Percentiles rank a stretch among this genome's conserved stretches.
These are phyloP conservation scores for Phytopythium boreale DNA, from an alignment of 352 stramenopile genomes.

Conservation along the genomic window DNA sequence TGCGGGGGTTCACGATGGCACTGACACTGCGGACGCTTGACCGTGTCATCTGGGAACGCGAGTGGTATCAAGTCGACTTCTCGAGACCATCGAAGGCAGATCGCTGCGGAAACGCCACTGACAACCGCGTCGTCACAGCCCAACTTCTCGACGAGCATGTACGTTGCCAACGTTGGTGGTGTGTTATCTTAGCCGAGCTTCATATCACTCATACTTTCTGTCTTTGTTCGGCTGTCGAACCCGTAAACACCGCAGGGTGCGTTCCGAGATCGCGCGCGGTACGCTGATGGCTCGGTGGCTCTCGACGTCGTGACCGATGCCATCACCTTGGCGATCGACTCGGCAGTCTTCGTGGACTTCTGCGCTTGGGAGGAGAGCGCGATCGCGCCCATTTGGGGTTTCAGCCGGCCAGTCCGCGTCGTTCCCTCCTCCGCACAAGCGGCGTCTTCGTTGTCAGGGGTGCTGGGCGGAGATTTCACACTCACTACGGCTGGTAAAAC, in stretches of 20 bases:
- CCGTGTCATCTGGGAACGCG: slow-evolving; percentile 44
- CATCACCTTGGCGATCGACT: slow-evolving; percentile 33
- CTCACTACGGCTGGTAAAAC: background rate
- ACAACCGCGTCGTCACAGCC: background rate
- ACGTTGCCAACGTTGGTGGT: slow-evolving; percentile 1
- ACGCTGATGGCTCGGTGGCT: slow-evolving; percentile 15
- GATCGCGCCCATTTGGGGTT: slow-evolving; percentile 46
- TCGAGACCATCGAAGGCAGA: background rate
- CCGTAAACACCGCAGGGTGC: slow-evolving; percentile 8
- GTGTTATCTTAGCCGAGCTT: background rate
- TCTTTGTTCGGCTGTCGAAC: background rate
- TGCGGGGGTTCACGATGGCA: slow-evolving; percentile 47
- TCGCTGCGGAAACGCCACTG: background rate
- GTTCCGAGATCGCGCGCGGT: slow-evolving; percentile 39
- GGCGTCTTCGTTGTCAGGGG: slow-evolving; percentile 10
- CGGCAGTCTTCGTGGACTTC: slow-evolving; percentile 49
- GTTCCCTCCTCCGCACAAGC: background rate
- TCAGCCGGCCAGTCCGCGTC: slow-evolving; percentile 30
- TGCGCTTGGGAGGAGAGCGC: slow-evolving; percentile 46
- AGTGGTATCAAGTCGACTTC: slow-evolving; percentile 47
- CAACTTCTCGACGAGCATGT: slow-evolving; percentile 40
- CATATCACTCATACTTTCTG: background rate
- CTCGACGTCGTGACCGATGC: slow-evolving; percentile 38
- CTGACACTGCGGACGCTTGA: slow-evolving; percentile 43
- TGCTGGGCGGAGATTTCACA: slow-evolving; percentile 7